phyloP scores from a whole-genome alignment of 805 yeast species.

The Ogataea polymorpha region DNA sequence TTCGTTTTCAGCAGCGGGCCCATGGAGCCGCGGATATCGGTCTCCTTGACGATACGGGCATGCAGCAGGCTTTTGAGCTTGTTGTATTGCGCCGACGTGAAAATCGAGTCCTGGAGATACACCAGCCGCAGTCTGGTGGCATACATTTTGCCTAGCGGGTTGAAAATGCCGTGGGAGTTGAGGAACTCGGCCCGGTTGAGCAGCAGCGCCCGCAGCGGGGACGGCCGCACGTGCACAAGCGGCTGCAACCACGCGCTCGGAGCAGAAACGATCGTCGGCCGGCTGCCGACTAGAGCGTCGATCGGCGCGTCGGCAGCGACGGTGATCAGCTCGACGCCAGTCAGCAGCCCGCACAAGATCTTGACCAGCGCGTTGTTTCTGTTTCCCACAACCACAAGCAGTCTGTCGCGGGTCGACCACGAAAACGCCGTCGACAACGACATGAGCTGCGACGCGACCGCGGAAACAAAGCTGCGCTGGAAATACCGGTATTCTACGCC shows the following conservation, averaged over 20 bases:
- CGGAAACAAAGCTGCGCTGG: constrained; percentile 36
- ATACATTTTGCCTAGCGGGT: constrained; percentile 29
- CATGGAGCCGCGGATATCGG: constrained; percentile 40
- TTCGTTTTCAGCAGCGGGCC: constrained; percentile 64
- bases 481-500: constrained; percentile 26
- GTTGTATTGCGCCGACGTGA: constrained; percentile 31
- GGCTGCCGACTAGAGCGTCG: constrained; percentile 6
- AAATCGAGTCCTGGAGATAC: constrained; percentile 31
- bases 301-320: constrained; percentile 18
- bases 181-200: constrained; percentile 39
- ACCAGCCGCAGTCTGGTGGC: constrained; percentile 39
- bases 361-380: constrained; percentile 34
- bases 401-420: constrained; percentile 28
- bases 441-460: constrained; percentile 34
- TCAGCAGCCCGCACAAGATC: constrained; percentile 38
- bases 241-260: constrained; percentile 25
- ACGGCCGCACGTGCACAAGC: constrained; percentile 20
- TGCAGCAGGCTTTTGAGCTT: constrained; percentile 43
- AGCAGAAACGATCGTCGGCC: constrained; percentile 34
- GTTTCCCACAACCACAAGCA: constrained; percentile 21
- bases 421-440: constrained; percentile 28
- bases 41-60: constrained; percentile 51
- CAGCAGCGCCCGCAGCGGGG: constrained; percentile 26
- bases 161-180: constrained; percentile 50
- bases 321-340: constrained; percentile 30